A percentile compares a stretch with the other conserved stretches of the same genome.
phyloP scores from a whole-genome alignment of 192 early-diverging fungal species.

The Gorgonomyces haynaldii region DNA sequence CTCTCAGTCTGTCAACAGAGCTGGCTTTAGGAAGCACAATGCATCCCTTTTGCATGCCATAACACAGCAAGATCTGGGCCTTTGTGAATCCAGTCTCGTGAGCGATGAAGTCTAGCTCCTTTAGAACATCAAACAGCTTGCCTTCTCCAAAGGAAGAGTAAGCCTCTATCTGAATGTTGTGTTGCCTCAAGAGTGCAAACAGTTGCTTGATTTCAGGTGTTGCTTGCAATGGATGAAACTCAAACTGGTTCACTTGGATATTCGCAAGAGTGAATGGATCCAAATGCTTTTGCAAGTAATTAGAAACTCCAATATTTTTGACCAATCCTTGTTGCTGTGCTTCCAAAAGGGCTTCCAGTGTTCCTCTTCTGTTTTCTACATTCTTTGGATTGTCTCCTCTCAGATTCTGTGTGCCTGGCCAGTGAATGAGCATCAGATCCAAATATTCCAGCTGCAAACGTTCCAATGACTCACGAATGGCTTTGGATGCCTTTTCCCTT shows the following conservation, averaged over 20 bases:
- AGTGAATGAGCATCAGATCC: slow-evolving; percentile 78
- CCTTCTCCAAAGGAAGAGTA: slow-evolving; percentile 72
- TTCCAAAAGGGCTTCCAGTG: slow-evolving; percentile 75
- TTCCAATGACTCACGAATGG: slow-evolving; percentile 48
- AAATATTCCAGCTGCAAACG: slow-evolving; percentile 63
- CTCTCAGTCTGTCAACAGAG: slow-evolving; percentile 11
- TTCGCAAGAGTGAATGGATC: not conserved
- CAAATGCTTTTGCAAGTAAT: slow-evolving; percentile 37
- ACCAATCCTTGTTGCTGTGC: slow-evolving; percentile 55
- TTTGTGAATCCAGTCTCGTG: slow-evolving; percentile 46
- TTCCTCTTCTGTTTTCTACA: slow-evolving; percentile 37
- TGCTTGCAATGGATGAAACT: slow-evolving; percentile 17
- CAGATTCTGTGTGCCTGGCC: slow-evolving; percentile 52
- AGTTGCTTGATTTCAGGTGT: slow-evolving; percentile 11
- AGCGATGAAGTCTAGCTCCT: slow-evolving; percentile 47
- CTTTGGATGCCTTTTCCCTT: slow-evolving; percentile 45
- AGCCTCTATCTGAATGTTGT: slow-evolving; percentile 63
- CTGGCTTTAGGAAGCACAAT: slow-evolving; percentile 62
- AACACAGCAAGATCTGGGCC: slow-evolving; percentile 66
- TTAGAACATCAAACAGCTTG: slow-evolving; percentile 2
- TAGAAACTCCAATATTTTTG: slow-evolving; percentile 76
- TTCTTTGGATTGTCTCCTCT: slow-evolving; percentile 20
- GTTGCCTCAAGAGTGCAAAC: slow-evolving; percentile 31
- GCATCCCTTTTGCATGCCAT: slow-evolving; percentile 59
- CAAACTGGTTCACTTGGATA: slow-evolving; percentile 24